These are phyloP conservation scores for Backusella mclennaniae DNA, from an alignment of 192 early-diverging fungal species.

Conservation along the genomic window DNA sequence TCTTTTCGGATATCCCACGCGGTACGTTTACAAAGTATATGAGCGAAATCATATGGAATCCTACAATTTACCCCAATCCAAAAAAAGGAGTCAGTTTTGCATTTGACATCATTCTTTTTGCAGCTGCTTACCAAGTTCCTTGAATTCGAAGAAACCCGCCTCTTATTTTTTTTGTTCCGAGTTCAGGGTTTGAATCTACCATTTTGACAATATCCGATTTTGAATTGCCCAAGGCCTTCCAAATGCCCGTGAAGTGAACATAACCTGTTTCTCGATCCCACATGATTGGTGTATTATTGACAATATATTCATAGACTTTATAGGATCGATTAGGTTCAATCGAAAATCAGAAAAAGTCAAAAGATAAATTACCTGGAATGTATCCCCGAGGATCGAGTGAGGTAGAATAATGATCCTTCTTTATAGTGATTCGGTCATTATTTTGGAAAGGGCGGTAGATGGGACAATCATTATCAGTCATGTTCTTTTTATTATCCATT, in stretches of 20 bases:
- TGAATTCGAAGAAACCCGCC: slow-evolving; percentile 62
- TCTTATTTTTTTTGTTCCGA: slow-evolving; percentile 56
- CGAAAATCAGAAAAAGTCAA: neutral
- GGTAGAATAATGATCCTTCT: slow-evolving; percentile 59
- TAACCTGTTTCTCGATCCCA: slow-evolving; percentile 63
- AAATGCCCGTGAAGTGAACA: slow-evolving; percentile 61
- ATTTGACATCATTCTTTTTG: neutral
- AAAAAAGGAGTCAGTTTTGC: neutral
- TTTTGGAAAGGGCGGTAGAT: slow-evolving; percentile 31
- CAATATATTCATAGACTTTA: slow-evolving; percentile 58
- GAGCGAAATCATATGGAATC: slow-evolving; percentile 44
- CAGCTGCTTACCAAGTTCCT: slow-evolving; percentile 53
- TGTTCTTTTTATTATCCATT: slow-evolving; percentile 14
- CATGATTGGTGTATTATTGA: slow-evolving; percentile 60
- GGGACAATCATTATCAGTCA: slow-evolving; percentile 31
- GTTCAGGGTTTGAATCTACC: slow-evolving; percentile 56
- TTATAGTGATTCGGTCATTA: slow-evolving; percentile 30
- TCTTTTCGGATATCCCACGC: slow-evolving; percentile 40
- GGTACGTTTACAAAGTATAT: slow-evolving; percentile 37
- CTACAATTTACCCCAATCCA: slow-evolving; percentile 18
- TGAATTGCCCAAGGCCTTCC: slow-evolving; percentile 58
- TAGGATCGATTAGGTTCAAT: neutral
- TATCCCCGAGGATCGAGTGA: slow-evolving; percentile 58
- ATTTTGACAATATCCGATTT: slow-evolving; percentile 62
- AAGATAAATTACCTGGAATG: slow-evolving; percentile 52